Evolutionary conservation across 176 grass and related monocot genomes (phyloP), one percentile per base, ranked within the genome.

Genomic region (Oryza coarctata): DNA sequence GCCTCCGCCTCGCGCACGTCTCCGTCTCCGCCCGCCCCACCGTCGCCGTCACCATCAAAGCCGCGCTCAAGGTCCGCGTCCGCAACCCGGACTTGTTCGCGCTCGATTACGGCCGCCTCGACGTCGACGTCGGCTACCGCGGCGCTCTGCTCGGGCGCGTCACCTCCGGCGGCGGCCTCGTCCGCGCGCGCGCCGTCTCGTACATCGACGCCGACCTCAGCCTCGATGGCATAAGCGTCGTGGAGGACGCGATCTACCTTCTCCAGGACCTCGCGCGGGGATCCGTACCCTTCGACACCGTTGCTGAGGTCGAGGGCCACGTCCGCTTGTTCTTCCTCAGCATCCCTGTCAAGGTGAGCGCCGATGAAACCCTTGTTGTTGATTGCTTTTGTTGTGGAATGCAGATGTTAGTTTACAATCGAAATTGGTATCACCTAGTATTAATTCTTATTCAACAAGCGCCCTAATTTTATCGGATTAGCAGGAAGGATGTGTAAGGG

Each of bases 71-170:
- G 66, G 68, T 86, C 41, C 82, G 80, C 44, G 88, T 96, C 31
- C 80, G 81, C 30, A 96, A 96, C 80, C 88, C 88, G 22, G 88
- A 93, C 86, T 31, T 96, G 55, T 93, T 96, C 75, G 85, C 83
- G 68, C 83, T 97, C 45, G 73, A 86, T 60, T 97, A 97, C 63
- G 1, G 7, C 74, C 89, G 73, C 76, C 83, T 97, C 33, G 88
- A 82, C 82, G 71, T 84, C 39, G 47, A 41, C 81, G 69, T 91
- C 74, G 89, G 74, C 17, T 97, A 97, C 81, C 86, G 91, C n/a
- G 91, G 94, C 36, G 15, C 6, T 70, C 63, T 5, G 25, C 86
- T 93, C 12, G 94, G 94, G 6, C 23, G 41, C 12, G 88, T 93
- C 38, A 68, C 81, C 3, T 90, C 94, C 15, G 70, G 74, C 41